Conservation (phyloP, 2,329 filamentous ascomycete genomes). For the Ascochyta rabiei region DNA sequence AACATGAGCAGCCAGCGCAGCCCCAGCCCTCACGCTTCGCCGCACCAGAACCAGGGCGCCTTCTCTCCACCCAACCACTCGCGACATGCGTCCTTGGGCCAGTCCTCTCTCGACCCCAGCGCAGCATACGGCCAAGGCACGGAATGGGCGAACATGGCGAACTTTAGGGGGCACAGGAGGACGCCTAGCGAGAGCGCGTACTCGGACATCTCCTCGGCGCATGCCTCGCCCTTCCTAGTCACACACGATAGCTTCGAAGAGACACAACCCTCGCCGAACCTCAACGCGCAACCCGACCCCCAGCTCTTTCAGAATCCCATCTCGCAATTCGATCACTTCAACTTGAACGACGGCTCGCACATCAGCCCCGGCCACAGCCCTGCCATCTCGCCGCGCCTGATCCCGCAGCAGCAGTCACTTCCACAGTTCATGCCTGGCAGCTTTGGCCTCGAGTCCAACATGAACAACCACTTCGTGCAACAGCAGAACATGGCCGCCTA, state of each 20-base stretch:
- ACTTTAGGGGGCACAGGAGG: constrained; percentile 82
- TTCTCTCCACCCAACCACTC: constrained; percentile 64
- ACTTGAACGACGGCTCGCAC: constrained; percentile 59
- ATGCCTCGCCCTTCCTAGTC: constrained; percentile 80
- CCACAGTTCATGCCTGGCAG: constrained; percentile 56
- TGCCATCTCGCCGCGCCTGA: constrained; percentile 69
- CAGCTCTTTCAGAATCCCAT: constrained; percentile 74
- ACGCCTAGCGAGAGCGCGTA: constrained; percentile 78
- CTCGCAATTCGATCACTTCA: constrained; percentile 79
- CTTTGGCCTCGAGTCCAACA: constrained; percentile 55
- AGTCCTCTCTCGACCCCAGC: constrained; percentile 65
- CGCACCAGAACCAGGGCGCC: constrained; percentile 58
- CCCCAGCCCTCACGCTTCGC: constrained; percentile 60
- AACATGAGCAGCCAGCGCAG: constrained; percentile 59
- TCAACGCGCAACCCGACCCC: constrained; percentile 73
- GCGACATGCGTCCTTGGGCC: constrained; percentile 49
- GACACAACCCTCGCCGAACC: constrained; percentile 80
- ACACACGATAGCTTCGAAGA: constrained; percentile 80
- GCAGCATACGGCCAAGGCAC: constrained; percentile 62
- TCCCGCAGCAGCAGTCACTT: constrained; percentile 69
- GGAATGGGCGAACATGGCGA: constrained; percentile 65
- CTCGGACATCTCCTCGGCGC: constrained; percentile 85
- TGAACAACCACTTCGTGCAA: constrained; percentile 56
- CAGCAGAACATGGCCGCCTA: constrained; percentile 60
- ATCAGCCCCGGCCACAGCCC: constrained; percentile 73